These are phyloP conservation scores for Suillus luteus DNA, from an alignment of 768 basidiomycete genomes.

Conservation along the genomic window DNA sequence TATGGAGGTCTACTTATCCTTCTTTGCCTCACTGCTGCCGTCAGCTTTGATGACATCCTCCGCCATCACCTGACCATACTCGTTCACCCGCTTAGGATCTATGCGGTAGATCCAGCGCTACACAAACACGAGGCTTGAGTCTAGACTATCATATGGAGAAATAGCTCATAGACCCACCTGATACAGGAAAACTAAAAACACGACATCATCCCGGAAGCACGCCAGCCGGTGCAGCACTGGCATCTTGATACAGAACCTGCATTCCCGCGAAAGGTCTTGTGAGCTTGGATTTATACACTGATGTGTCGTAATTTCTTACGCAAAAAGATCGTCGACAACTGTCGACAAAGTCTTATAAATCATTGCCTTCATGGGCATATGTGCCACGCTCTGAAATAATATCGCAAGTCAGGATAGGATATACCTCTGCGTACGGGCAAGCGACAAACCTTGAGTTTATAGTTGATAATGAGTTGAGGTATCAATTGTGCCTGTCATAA, in stretches of 20 bases:
- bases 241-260: constrained; percentile 95
- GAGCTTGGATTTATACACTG: constrained; percentile 15
- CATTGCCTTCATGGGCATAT: constrained; percentile 99
- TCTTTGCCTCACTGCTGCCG: constrained; percentile 53
- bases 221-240: constrained; percentile 90
- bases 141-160: constrained; percentile 12
- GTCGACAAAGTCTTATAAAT: constrained; percentile 91
- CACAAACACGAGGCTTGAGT: constrained; percentile 22
- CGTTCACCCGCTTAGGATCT: constrained; percentile 93
- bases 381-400: constrained; percentile 77
- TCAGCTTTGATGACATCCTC: constrained; percentile 45
- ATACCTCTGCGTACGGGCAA: constrained; percentile 16
- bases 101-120: constrained; percentile 98
- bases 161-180: constrained; percentile 57
- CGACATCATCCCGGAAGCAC: constrained; percentile 88
- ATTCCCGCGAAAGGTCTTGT: constrained; percentile 18
- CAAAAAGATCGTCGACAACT: constrained; percentile 90
- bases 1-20: constrained; percentile 44
- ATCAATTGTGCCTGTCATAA: constrained; percentile 73
- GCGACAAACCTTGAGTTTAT: constrained; percentile 81
- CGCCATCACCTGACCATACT: constrained; percentile 86
- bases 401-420: constrained; percentile 11
- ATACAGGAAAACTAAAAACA: constrained; percentile 90
- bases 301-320: constrained; percentile 49
- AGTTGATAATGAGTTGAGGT: constrained; percentile 93